Base-by-base conservation (phyloP, 2,329 filamentous ascomycete species). In the Colletotrichum cuscutae region DNA sequence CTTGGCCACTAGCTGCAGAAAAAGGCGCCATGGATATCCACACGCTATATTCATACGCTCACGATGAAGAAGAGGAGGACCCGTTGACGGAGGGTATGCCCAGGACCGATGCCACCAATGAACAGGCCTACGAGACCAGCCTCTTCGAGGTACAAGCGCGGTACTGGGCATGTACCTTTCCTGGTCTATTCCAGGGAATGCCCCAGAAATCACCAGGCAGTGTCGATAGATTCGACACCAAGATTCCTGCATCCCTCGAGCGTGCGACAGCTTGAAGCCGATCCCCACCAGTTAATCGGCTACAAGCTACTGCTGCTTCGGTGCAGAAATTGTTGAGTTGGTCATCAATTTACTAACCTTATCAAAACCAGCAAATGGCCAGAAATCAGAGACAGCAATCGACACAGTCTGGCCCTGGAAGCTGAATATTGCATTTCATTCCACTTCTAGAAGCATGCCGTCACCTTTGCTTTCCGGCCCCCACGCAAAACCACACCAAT, bases 1-100 rank as follows among this genome's bases (percentile, higher is more conserved):
- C 57, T 65, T 54, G 28, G 35, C 52, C 70, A 57, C 66, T 65
- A 65, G 60, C 60, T 72, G 70, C 68, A 70, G 68, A 15, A n/a
- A 70, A 59, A 24, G n/a, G 28, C 65, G 65, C 54, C 37, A 62
- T 64, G 58, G 5, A 30, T 58, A 46, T 52, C 52, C 59, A 32
- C 35, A 58, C 58, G 37, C 52, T 64, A 64, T 42, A 60, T 19
- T 42, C 37, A 42, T 19, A 7, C 37, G 52, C 58, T 54, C 46
- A 56, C 19, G 8, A 49, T 30, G 32, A 42, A 52, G 60, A 28
- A 22, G 7, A 42, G 53, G 37, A 60, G 56, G 32, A 60, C 52
- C 54, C 37, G 54, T 52, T 37, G 53, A 57, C 28, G 46, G 66
- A 69, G 65, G 35, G 42, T 26, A 19, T 53, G 59, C 24, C 61